Evolutionary conservation across 1,284 basidiomycete species (phyloP), one percentile per base, ranked within the genome.

Genomic region (Moniliophthora roreri): DNA sequence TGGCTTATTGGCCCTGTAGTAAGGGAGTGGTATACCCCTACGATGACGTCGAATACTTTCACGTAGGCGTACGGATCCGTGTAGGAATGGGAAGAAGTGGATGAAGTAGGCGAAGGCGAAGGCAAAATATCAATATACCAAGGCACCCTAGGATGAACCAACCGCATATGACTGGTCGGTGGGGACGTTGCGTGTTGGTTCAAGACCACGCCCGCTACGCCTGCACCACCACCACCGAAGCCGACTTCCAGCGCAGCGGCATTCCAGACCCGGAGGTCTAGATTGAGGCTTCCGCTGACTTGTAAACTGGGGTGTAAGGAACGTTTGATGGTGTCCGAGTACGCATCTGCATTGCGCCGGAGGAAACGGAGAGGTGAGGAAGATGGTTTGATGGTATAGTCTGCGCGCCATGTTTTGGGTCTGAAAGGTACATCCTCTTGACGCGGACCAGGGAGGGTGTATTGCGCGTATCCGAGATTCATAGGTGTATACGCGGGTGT

Each of bases 91-190:
- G n/a, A n/a, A n/a, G n/a, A n/a, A n/a, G n/a, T n/a, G n/a, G n/a
- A n/a, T n/a, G n/a, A n/a, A n/a, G n/a, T n/a, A n/a, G n/a, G n/a
- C n/a, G n/a, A n/a, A 8, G 1, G 8, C 6, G 15, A 10, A n/a
- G 28, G 24, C n/a, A 28, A n/a, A n/a, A 41, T 41, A 18, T 41
- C 40, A 18, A 46, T 46, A 24, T 28, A 46, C 44, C 44, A 46
- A 11, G 44, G 44, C n/a, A 46, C 23, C 4, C 44, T 21, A 16
- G 24, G 24, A 26, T 46, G 44, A 3, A 46, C 24, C n/a, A 46
- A 24, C 13, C 44, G 21, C 44, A 46, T 46, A 28, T 23, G 13
- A 1, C 23, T n/a, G 26, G 26, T 10, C 6, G 44, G 44, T 4
- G 44, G 44, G 4, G 24, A 28, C 11, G 44, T 46, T 15, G 44